Base-by-base conservation (phyloP, 441 rosid genomes). In the Croton setiger region DNA sequence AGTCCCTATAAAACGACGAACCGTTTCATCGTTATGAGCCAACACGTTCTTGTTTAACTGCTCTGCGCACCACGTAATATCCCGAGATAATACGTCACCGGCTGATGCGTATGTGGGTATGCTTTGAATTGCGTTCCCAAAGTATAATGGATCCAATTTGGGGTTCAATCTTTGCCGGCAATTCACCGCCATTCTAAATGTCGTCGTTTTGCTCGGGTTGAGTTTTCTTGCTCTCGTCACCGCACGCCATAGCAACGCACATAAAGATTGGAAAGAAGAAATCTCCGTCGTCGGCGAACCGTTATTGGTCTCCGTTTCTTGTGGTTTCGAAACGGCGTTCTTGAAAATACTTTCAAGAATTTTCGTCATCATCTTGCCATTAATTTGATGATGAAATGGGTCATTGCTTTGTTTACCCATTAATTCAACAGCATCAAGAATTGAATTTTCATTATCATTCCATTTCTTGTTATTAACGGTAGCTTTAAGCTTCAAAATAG, bases 71-170 rank as follows among this genome's bases (percentile, higher is more conserved):
- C 97, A 93, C 84, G 75, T 73, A 93, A 79, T n/a, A 69, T 87
- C 91, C 5, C 70, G 72, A 4, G 83, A 72, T 31, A 88, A 61
- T 23, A 93, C 77, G 74, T 91, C 96, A 35, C 83, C 90, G 0
- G 82, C 87, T 5, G 77, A 4, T 3, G 88, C 92, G 7, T 72
- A 48, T 2, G 93, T 93, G 20, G 97, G 91, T 64, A 85, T 86
- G 85, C 98, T 93, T 84, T 93, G 98, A 37, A 93, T 93, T n/a
- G 89, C 86, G 86, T 93, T 93, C 13, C 98, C 98, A 72, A 93
- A 93, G 61, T 91, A 93, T 66, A 82, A 68, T 5, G 89, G 78
- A 48, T 83, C 86, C 51, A 93, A 73, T 77, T 75, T 78, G 18
- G 97, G 97, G 79, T 80, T 85, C 35, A 93, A 76, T 39, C 98